A percentile compares a stretch with the other conserved stretches of the same genome.
These are phyloP conservation scores for Sanghuangporus baumii DNA, from an alignment of 1,284 basidiomycete species.

Conservation along the genomic window DNA sequence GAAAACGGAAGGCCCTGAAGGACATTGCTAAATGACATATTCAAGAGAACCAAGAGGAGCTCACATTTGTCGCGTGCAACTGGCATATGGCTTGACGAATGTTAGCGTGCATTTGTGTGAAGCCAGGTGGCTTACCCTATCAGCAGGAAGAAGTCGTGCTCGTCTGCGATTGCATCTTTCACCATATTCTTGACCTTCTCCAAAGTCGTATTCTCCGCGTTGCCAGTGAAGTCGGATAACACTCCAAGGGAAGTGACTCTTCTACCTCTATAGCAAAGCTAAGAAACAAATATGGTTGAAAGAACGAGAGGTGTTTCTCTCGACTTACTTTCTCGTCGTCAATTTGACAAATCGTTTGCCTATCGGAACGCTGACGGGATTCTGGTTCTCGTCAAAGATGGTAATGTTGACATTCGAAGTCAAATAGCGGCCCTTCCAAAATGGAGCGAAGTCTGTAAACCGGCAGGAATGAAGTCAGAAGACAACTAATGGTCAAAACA, in stretches of 20 bases:
- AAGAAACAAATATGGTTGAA: too few relatives aligned
- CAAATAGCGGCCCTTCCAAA: conserved; percentile 70
- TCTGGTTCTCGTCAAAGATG: conserved; percentile 34
- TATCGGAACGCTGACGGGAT: conserved; percentile 50
- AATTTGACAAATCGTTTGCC: conserved; percentile 73
- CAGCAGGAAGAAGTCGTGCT: conserved; percentile 78
- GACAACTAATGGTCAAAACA: not conserved
- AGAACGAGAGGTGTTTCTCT: too few relatives aligned
- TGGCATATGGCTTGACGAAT: conserved; percentile 46
- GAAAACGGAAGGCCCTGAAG: conserved; percentile 53
- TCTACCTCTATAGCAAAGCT: conserved; percentile 29
- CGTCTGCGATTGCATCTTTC: conserved; percentile 71
- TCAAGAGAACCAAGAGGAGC: too few relatives aligned
- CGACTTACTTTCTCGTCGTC: conserved; percentile 39
- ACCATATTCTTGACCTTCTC: conserved; percentile 72
- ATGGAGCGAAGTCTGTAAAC: conserved; percentile 69
- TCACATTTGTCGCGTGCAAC: too few relatives aligned
- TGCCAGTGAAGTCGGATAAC: conserved; percentile 68
- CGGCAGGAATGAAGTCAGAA: conserved; percentile 30
- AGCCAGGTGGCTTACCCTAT: conserved; percentile 34
- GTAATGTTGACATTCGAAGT: conserved; percentile 86
- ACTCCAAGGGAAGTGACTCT: conserved; percentile 78
- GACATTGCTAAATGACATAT: too few relatives aligned
- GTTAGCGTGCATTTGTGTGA: conserved; percentile 18
- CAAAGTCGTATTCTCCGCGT: conserved; percentile 64